Conservation (phyloP, 2,329 filamentous ascomycete species). For the Aureobasidium melanogenum region DNA sequence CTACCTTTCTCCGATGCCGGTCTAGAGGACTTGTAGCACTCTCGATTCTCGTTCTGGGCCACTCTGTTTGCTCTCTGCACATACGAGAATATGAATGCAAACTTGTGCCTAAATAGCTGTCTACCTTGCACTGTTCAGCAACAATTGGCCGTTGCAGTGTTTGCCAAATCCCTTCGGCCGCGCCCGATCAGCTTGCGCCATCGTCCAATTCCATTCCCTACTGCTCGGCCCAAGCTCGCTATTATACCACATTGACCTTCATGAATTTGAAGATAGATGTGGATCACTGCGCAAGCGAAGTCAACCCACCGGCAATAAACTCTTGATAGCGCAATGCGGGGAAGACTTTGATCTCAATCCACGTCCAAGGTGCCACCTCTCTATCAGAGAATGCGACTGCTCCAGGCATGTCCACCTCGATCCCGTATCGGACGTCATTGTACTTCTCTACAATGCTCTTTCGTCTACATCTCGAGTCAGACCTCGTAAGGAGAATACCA, state of each 20-base stretch:
- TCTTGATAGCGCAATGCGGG: constrained; percentile 1
- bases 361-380: not conserved
- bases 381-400: not conserved
- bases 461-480: not conserved
- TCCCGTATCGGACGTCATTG: not conserved
- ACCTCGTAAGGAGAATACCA: not conserved
- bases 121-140: not conserved
- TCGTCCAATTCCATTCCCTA: not conserved
- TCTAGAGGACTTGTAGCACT: not conserved
- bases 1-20: not conserved
- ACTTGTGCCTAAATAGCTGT: not conserved
- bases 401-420: not conserved
- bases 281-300: constrained; percentile 4
- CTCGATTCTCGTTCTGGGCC: not conserved
- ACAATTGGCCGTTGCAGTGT: not conserved
- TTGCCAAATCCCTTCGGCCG: not conserved
- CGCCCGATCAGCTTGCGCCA: not conserved
- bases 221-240: not conserved
- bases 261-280: not conserved
- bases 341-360: not conserved
- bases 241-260: not conserved
- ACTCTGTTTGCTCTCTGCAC: not conserved
- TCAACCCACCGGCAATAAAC: not conserved
- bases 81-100: not conserved
- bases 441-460: not conserved